Evolutionary conservation across 148 eudicot genomes (phyloP).

Genomic region (Limonium bicolor): DNA sequence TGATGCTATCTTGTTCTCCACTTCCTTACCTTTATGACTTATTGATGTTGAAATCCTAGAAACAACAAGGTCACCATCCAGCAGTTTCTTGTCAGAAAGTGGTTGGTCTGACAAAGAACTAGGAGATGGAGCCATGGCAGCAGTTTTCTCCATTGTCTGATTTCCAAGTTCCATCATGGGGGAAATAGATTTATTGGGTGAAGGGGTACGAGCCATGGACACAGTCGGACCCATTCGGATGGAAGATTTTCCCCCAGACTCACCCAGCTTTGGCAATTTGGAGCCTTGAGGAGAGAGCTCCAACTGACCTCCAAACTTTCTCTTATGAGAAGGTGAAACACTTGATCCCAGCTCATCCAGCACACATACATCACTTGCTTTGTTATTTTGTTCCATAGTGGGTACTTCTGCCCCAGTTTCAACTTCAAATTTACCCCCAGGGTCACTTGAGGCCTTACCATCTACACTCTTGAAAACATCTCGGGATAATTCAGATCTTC

Average conservation of each 20-base stretch:
- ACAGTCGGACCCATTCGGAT: no score
- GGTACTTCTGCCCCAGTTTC: no score
- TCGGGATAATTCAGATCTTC: conserved; percentile 12
- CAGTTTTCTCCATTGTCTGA: no score
- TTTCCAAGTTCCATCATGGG: conserved; percentile 6
- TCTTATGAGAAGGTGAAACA: conserved; percentile 19
- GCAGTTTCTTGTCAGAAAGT: conserved; percentile 6
- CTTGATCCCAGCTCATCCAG: conserved; percentile 11
- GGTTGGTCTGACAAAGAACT: neutral
- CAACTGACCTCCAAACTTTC: conserved; percentile 21
- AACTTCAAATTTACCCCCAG: no score
- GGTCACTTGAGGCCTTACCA: no score
- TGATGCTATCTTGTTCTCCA: no score
- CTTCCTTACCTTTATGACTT: no score
- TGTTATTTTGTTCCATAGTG: neutral
- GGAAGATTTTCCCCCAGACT: conserved; percentile 2
- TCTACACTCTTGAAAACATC: neutral
- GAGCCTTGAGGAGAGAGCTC: conserved; percentile 21
- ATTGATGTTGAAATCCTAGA: conserved; percentile 15
- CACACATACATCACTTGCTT: neutral
- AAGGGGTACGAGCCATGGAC: no score
- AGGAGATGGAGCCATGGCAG: no score
- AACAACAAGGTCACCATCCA: conserved; percentile 1
- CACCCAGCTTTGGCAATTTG: conserved; percentile 21
- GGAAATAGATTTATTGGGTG: no score